These are phyloP conservation scores for Penicillium sp. DNA, from an alignment of 2,329 filamentous ascomycete genomes.

Conservation along the genomic window DNA sequence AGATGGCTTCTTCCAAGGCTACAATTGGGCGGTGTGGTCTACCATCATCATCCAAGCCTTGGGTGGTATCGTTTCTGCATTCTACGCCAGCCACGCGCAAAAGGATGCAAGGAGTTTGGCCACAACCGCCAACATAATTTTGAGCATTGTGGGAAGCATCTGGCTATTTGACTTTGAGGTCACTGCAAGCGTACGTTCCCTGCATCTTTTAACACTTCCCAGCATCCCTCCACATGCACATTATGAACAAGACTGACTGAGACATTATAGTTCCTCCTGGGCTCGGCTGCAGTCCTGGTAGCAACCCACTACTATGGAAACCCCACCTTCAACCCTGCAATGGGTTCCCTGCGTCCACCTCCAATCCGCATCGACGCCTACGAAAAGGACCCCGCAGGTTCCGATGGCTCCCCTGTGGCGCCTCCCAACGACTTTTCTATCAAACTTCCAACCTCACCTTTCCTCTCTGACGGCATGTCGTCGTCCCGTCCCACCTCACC, in stretches of 20 bases:
- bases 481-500: constrained; percentile 55
- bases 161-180: constrained; percentile 80
- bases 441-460: constrained; percentile 47
- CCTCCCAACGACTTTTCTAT: constrained; percentile 47
- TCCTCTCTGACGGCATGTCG: constrained; percentile 50
- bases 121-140: constrained; percentile 83
- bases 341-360: constrained; percentile 54
- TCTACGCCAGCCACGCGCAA: constrained; percentile 79
- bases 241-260: constrained; percentile 8
- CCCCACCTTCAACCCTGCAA: constrained; percentile 35
- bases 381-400: constrained; percentile 69
- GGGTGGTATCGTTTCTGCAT: constrained; percentile 78
- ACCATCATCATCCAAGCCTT: constrained; percentile 78
- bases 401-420: constrained; percentile 24
- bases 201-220: not conserved
- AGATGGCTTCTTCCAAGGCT: constrained; percentile 90
- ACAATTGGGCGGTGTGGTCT: constrained; percentile 87
- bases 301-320: constrained; percentile 84
- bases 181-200: constrained; percentile 63
- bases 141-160: constrained; percentile 82
- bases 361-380: constrained; percentile 63
- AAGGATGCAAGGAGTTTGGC: constrained; percentile 94
- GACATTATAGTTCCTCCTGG: constrained; percentile 68
- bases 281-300: constrained; percentile 72
- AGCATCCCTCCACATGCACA: not conserved